Evolutionary conservation across 2,329 filamentous ascomycete genomes (phyloP).

Genomic region (Xylariomycetidae sp.): DNA sequence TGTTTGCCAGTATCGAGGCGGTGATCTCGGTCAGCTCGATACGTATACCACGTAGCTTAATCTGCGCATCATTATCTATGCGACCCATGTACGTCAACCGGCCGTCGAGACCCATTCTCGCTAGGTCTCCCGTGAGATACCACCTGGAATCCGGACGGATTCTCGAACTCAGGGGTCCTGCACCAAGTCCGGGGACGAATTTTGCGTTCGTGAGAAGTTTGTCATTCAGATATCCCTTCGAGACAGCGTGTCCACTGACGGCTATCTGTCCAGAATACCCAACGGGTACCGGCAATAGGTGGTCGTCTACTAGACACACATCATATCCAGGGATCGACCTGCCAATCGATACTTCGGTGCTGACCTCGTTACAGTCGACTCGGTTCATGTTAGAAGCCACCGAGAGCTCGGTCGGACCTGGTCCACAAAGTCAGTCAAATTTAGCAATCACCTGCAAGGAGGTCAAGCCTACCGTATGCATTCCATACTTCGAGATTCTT

Average conservation of each 20-base stretch:
- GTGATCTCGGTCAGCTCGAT: not conserved
- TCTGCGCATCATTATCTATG: not conserved
- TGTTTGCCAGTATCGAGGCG: not conserved
- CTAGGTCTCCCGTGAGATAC: not conserved
- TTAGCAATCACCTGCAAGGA: too few relatives aligned
- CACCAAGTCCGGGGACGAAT: not conserved
- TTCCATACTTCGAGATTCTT: not conserved
- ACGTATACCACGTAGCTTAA: not conserved
- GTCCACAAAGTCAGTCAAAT: too few relatives aligned
- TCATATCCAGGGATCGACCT: not conserved
- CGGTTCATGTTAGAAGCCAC: not conserved
- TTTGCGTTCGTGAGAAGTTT: too few relatives aligned
- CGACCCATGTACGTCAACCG: not conserved
- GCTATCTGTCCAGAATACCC: not conserved
- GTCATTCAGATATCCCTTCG: not conserved
- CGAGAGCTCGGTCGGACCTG: not conserved
- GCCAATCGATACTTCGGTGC: too few relatives aligned
- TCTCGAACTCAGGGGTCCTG: not conserved
- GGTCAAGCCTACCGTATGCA: not conserved
- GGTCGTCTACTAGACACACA: not conserved
- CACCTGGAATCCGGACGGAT: too few relatives aligned
- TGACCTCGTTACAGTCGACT: not conserved
- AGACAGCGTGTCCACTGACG: not conserved
- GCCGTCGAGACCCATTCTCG: not conserved
- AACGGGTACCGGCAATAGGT: not conserved